Evolutionary conservation across 768 basidiomycete species (phyloP), one percentile per base, ranked within the genome.

Genomic region (Suillus spraguei): DNA sequence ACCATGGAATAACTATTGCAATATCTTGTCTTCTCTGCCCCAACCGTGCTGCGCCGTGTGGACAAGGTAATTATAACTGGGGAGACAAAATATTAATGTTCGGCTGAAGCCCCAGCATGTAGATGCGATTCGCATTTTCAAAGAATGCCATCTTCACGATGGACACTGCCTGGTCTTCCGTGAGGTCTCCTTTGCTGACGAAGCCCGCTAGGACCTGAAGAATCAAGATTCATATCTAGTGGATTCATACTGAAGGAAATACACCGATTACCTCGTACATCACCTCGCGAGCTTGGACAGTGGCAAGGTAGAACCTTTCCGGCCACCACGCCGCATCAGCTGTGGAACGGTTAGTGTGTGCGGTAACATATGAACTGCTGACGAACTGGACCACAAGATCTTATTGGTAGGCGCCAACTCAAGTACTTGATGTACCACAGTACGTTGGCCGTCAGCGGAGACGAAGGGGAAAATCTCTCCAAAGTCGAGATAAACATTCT

Each of bases 351-450:
- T 33, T 14, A 67, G 39, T 65, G 68, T 59, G 44, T 44, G 16
- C 36, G 36, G 24, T 7, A 5, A 39, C 4, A 39, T 10, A 10
- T 36, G 22, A 1, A 35, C 28, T 53, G 4, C 47, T 11, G 11
- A 75, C 85, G 66, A 68, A 91, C 91, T 91, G 5, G 90, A 92
- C 89, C 89, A 94, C 78, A 94, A 70, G 33, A 93, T 85, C 71
- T 92, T 94, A 71, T 87, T 91, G 35, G 87, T 91, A 14, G 92
- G 92, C 20, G 83, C 79, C 16, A 92, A 75, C 72, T 93, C 92
- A 2, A 93, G 76, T 24, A 90, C 76, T 70, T 92, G 85, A 32
- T 79, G 81, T 35, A 92, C 73, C 53, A 87, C 80, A 0, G 73
- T 69, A 13, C 83, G 78, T 72, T 92, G 91, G 3, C 90, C 92